These are phyloP conservation scores for Trifolium fragiferum DNA, from an alignment of 306 rosid genomes.

Conservation along the genomic window DNA sequence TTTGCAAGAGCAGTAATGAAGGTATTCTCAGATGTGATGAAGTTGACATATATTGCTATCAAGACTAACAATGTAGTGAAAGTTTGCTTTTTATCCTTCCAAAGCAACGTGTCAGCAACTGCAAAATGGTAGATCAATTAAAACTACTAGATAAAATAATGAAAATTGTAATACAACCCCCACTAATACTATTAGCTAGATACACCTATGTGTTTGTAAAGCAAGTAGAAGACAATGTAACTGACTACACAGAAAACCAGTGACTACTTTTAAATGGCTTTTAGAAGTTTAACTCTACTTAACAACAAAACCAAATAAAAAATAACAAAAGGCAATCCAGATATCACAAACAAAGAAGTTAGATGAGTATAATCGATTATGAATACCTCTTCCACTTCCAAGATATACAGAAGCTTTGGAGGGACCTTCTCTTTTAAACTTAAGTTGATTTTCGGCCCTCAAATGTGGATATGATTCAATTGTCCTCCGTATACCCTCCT, in stretches of 20 bases:
- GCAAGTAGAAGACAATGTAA: constrained; percentile 22
- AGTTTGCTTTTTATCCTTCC: constrained; percentile 92
- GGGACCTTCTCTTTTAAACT: constrained; percentile 71
- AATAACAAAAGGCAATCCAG: constrained; percentile 14
- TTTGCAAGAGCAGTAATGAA: constrained; percentile 69
- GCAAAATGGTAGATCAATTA: constrained; percentile 48
- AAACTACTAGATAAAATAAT: constrained; percentile 23
- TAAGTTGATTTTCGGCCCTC: constrained; percentile 65
- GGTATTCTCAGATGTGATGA: constrained; percentile 75
- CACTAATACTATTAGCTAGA: constrained; percentile 10
- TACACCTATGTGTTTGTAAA: neutral
- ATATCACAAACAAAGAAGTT: constrained; percentile 18
- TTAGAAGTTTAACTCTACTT: constrained; percentile 4
- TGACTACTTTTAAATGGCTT: neutral
- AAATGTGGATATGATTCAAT: constrained; percentile 81
- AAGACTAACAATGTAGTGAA: constrained; percentile 60
- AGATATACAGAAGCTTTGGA: constrained; percentile 83
- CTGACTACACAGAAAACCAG: neutral
- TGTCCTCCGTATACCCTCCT: constrained; percentile 93
- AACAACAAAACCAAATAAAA: constrained; percentile 6
- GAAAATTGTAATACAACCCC: constrained; percentile 30
- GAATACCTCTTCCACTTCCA: constrained; percentile 84
- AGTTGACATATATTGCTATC: constrained; percentile 77
- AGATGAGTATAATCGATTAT: constrained; percentile 22
- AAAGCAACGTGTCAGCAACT: constrained; percentile 95